These are phyloP conservation scores for Penicillium fimorum DNA, from an alignment of 495 filamentous ascomycete species.

Conservation along the genomic window DNA sequence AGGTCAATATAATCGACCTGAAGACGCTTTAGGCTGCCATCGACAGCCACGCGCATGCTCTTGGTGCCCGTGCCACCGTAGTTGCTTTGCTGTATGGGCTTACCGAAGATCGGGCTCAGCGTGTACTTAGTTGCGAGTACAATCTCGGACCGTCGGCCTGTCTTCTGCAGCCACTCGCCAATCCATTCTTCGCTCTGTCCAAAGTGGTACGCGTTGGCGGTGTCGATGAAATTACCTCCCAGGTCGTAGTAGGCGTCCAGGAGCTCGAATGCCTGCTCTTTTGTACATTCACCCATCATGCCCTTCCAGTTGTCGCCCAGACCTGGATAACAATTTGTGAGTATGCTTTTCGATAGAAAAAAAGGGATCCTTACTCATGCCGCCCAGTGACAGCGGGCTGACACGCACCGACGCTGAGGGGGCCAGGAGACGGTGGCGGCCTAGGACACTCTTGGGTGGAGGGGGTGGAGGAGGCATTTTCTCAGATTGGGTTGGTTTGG, in stretches of 20 bases:
- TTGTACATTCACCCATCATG: slow-evolving; percentile 47
- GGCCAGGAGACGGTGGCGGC: slow-evolving; percentile 55
- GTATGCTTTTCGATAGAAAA: too few species aligned
- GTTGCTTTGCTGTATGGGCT: slow-evolving; percentile 51
- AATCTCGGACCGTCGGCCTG: slow-evolving; percentile 54
- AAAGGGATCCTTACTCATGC: slow-evolving; percentile 40
- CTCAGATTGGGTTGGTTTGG: too few species aligned
- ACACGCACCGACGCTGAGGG: slow-evolving; percentile 56
- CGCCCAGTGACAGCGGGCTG: slow-evolving; percentile 58
- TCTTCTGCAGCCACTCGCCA: slow-evolving; percentile 63
- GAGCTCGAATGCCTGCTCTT: slow-evolving; percentile 54
- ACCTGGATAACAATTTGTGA: too few species aligned
- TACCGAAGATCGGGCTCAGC: slow-evolving; percentile 29
- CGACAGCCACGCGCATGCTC: slow-evolving; percentile 52
- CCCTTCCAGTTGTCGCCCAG: too few species aligned
- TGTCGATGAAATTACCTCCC: slow-evolving; percentile 73
- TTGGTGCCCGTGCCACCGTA: slow-evolving; percentile 58
- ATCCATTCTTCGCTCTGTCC: slow-evolving; percentile 66
- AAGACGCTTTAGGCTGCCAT: slow-evolving; percentile 56
- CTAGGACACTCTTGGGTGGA: slow-evolving; percentile 42
- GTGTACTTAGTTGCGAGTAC: slow-evolving; percentile 75
- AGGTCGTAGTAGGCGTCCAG: slow-evolving; percentile 61
- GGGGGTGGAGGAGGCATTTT: too few species aligned
- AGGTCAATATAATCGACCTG: slow-evolving; percentile 65
- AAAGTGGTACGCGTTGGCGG: slow-evolving; percentile 62